Evolutionary conservation across 1,284 basidiomycete genomes (phyloP).

Genomic region (Caloboletus inedulis): DNA sequence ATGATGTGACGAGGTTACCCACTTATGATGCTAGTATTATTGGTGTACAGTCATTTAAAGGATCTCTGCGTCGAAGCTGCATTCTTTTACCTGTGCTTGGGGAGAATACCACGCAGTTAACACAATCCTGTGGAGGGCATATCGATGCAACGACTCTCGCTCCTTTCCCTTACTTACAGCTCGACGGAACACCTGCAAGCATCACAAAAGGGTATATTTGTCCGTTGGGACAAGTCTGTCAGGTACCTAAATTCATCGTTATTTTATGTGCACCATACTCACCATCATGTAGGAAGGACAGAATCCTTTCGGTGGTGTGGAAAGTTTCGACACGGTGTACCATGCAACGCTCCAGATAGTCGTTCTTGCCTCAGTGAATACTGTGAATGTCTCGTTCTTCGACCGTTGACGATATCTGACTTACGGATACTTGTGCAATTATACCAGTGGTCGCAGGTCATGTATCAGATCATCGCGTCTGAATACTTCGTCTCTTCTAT

Average conservation of each 20-base stretch:
- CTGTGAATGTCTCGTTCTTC: constrained; percentile 42
- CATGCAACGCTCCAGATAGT: constrained; percentile 81
- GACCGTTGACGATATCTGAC: neutral
- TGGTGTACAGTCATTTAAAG: constrained; percentile 87
- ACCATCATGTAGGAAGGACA: constrained; percentile 46
- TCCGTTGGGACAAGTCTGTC: constrained; percentile 77
- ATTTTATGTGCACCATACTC: neutral
- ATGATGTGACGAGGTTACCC: neutral
- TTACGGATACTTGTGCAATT: neutral
- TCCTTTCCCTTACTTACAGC: constrained; percentile 45
- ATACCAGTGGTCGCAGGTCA: constrained; percentile 67
- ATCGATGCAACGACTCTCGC: constrained; percentile 57
- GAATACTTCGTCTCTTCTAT: constrained; percentile 87
- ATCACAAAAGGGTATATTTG: constrained; percentile 76
- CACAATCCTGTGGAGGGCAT: constrained; percentile 76
- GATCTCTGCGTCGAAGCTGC: constrained; percentile 72
- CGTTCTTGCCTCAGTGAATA: constrained; percentile 79
- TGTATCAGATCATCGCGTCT: constrained; percentile 91
- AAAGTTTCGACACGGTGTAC: constrained; percentile 92
- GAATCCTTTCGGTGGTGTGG: constrained; percentile 69
- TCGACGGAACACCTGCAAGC: constrained; percentile 35
- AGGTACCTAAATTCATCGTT: constrained; percentile 39
- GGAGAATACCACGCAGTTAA: constrained; percentile 44
- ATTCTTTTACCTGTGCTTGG: constrained; percentile 51
- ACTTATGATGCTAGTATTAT: constrained; percentile 60